Base-by-base conservation (phyloP, 345 rosid species). In the Theobroma cacao region DNA sequence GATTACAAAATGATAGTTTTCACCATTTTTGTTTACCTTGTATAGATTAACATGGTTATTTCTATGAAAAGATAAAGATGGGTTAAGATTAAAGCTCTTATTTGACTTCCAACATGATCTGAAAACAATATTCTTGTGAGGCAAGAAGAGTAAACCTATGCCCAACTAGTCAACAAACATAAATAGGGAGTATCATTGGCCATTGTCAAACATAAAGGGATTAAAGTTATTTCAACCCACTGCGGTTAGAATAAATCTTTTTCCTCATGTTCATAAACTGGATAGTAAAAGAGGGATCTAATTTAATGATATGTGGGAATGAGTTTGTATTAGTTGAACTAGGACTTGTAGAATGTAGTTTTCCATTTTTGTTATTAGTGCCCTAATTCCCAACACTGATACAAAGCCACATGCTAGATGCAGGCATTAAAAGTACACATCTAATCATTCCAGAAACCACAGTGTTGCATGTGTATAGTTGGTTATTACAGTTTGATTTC, bases 61-160 rank as follows among this genome's bases (percentile, higher is more conserved):
- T 67, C 69, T n/a, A 68, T 10, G 30, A 33, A 50, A 24, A 38
- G 59, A 75, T 26, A 75, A 17, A 71, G 60, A 71, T 48, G 56
- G 15, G 56, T 13, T 15, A 30, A 14, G 48, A 65, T 65, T 65
- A 38, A 36, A 71, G 41, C 20, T 50, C 40, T 47, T 36, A 7
- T 50, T 33, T 20, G 17, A 52, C 45, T 72, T 36, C 52, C 24
- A 66, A 61, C 14, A 22, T 12, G 20, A 40, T 40, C 31, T 41
- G 31, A 22, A 38, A 67, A 68, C n/a, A 68, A 15, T 68, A 26
- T 43, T 24, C 34, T 26, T 26, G 56, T 17, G 14, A 17, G 20
- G 28, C 41, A n/a, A 65, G 47, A 65, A 34, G 9, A 10, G 48
- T 11, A 65, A n/a, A 65, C 31, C 30, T 11, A 71, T 52, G 26